Evolutionary conservation across 176 grass and related monocot species (phyloP).

Genomic region (Tuctoria greenei): DNA sequence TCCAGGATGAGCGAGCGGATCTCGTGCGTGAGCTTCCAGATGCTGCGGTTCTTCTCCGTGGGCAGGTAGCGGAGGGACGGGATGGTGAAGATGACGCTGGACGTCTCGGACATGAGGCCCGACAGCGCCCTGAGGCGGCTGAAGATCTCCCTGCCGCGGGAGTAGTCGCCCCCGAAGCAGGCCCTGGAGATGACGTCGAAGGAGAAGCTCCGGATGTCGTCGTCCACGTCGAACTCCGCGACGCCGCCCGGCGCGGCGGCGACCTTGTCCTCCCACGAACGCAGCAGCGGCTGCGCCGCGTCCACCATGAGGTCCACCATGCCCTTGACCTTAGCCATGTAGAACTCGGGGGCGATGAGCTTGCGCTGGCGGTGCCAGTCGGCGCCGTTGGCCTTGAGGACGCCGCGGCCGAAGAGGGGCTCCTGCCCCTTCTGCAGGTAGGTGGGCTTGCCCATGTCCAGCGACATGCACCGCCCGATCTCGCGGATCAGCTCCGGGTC

Average conservation of each 20-base stretch:
- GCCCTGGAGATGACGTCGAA: constrained; percentile 80
- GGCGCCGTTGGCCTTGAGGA: constrained; percentile 74
- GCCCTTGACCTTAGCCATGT: constrained; percentile 61
- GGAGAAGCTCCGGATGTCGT: constrained; percentile 72
- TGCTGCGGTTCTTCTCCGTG: constrained; percentile 50
- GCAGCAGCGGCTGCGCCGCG: constrained; percentile 52
- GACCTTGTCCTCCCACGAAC: constrained; percentile 46
- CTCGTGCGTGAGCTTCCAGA: constrained; percentile 50
- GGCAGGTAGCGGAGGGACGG: constrained; percentile 59
- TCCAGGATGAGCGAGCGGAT: constrained; percentile 53
- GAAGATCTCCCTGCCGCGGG: constrained; percentile 71
- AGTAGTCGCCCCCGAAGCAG: constrained; percentile 63
- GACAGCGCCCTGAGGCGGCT: constrained; percentile 57
- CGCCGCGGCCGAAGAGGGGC: constrained; percentile 75
- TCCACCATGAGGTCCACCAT: constrained; percentile 66
- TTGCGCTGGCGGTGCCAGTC: constrained; percentile 73
- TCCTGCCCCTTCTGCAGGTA: constrained; percentile 87
- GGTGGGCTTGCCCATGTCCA: constrained; percentile 77
- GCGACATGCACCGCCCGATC: constrained; percentile 72
- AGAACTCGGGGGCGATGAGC: constrained; percentile 85
- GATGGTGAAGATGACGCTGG: constrained; percentile 69
- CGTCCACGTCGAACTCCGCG: constrained; percentile 53
- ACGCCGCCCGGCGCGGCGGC: background rate
- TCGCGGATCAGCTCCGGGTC: constrained; percentile 78
- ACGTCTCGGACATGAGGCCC: constrained; percentile 53